These are phyloP conservation scores for Aspergillus fumigatus DNA, from an alignment of 2,329 filamentous ascomycete genomes.

Conservation along the genomic window DNA sequence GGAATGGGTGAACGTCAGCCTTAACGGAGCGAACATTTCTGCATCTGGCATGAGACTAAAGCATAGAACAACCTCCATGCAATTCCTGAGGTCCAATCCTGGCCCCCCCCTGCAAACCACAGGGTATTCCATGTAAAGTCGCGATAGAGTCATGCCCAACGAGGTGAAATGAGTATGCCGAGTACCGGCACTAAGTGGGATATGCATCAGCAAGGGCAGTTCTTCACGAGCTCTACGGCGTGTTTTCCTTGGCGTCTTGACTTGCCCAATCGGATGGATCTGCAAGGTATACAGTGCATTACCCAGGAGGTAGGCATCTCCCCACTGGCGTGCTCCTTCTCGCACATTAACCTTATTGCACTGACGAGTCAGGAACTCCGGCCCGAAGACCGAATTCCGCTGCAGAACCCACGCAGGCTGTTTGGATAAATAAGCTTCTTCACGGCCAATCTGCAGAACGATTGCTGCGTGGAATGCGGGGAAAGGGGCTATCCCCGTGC, in stretches of 20 bases:
- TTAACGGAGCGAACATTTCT: too few species aligned
- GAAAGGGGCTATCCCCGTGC: not conserved
- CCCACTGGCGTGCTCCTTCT: too few species aligned
- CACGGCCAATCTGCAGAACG: not conserved
- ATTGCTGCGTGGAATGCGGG: not conserved
- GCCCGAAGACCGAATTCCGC: not conserved
- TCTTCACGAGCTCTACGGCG: not conserved
- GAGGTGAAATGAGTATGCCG: not conserved
- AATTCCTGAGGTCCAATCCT: too few species aligned
- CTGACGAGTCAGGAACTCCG: not conserved
- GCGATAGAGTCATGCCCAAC: not conserved
- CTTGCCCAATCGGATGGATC: not conserved
- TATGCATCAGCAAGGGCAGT: too few species aligned
- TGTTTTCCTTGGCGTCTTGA: not conserved
- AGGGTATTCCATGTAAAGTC: too few species aligned
- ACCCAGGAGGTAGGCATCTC: too few species aligned
- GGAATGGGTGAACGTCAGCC: too few species aligned
- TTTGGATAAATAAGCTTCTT: not conserved
- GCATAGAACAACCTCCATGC: too few species aligned
- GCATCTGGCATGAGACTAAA: too few species aligned
- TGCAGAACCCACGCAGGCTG: not conserved
- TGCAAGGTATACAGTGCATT: too few species aligned
- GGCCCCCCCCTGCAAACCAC: too few species aligned
- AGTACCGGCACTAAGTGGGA: too few species aligned
- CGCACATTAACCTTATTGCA: not conserved